phyloP scores from a whole-genome alignment of 768 basidiomycete genomes.

The Candolleomyces eurysporus region DNA sequence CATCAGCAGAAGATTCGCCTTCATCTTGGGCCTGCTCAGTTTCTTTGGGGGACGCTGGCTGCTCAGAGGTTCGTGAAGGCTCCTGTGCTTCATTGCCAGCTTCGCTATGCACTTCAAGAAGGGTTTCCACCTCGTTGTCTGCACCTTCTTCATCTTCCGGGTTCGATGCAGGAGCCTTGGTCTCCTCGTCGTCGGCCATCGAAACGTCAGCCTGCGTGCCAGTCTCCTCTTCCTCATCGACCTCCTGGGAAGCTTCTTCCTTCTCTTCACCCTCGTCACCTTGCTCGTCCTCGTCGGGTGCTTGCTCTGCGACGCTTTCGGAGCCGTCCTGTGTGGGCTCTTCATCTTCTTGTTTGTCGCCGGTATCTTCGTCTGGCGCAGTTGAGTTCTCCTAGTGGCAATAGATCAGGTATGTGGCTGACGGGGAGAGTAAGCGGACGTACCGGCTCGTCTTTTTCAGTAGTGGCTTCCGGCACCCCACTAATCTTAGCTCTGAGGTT shows the following conservation, averaged over 20 bases:
- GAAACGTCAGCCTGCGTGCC: conserved; percentile 5
- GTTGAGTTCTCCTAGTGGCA: too few species aligned
- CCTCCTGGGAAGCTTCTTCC: conserved; percentile 7
- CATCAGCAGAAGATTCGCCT: conserved; percentile 28
- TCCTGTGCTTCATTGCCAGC: background rate
- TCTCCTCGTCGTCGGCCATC: conserved; percentile 5
- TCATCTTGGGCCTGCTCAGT: conserved; percentile 10
- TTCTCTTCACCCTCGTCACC: conserved; percentile 15
- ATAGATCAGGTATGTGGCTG: too few species aligned
- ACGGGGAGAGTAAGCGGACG: too few species aligned
- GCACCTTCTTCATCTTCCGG: conserved; percentile 7
- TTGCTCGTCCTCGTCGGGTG: conserved; percentile 14
- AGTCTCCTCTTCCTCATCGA: conserved; percentile 3
- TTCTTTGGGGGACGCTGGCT: background rate
- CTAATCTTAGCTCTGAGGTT: conserved; percentile 30
- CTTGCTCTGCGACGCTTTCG: conserved; percentile 13
- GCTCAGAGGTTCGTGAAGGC: background rate
- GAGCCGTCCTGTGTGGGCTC: conserved; percentile 15
- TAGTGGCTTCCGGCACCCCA: background rate
- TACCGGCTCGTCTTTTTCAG: conserved; percentile 14
- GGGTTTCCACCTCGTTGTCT: background rate
- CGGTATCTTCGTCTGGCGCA: conserved; percentile 4
- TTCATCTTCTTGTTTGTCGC: conserved; percentile 13
- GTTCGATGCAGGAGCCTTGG: conserved; percentile 8
- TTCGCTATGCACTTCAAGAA: background rate